These are phyloP conservation scores for Speleostelium caveatum DNA, from an alignment of 78 protist species.

Conservation along the genomic window DNA sequence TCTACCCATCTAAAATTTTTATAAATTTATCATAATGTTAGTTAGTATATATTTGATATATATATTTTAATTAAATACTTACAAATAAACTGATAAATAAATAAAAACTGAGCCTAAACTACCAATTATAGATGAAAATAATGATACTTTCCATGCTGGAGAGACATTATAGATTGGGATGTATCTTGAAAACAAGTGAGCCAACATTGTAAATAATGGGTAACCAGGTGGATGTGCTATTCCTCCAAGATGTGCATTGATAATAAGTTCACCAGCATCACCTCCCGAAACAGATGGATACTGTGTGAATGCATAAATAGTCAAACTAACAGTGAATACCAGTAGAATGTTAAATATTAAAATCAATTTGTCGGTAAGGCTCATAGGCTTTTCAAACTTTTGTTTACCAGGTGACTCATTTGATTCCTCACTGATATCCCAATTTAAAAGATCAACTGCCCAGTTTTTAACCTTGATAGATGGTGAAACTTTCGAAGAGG, in stretches of 20 bases:
- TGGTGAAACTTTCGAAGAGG: neutral
- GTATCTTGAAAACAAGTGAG: slow-evolving; percentile 26
- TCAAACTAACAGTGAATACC: slow-evolving; percentile 23
- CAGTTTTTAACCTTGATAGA: neutral
- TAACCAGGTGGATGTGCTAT: slow-evolving; percentile 92
- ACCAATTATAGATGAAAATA: slow-evolving; percentile 69
- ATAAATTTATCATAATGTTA: neutral
- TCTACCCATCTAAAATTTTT: slow-evolving; percentile 21
- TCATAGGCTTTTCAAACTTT: neutral
- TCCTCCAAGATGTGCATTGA: slow-evolving; percentile 74
- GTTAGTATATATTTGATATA: neutral
- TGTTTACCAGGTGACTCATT: neutral
- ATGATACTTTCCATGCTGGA: slow-evolving; percentile 44
- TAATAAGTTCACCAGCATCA: slow-evolving; percentile 88
- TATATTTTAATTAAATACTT: slow-evolving; percentile 12
- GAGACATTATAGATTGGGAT: slow-evolving; percentile 17
- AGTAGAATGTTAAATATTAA: neutral
- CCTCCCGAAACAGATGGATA: slow-evolving; percentile 88
- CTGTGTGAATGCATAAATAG: slow-evolving; percentile 70
- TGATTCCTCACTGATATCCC: slow-evolving; percentile 28
- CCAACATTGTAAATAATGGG: slow-evolving; percentile 80
- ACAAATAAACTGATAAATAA: slow-evolving; percentile 43
- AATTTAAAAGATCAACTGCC: slow-evolving; percentile 64
- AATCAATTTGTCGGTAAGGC: neutral
- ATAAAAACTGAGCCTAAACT: slow-evolving; percentile 21